Evolutionary conservation across 2,329 filamentous ascomycete genomes (phyloP).

Genomic region (Sarocladiaceae sp.): DNA sequence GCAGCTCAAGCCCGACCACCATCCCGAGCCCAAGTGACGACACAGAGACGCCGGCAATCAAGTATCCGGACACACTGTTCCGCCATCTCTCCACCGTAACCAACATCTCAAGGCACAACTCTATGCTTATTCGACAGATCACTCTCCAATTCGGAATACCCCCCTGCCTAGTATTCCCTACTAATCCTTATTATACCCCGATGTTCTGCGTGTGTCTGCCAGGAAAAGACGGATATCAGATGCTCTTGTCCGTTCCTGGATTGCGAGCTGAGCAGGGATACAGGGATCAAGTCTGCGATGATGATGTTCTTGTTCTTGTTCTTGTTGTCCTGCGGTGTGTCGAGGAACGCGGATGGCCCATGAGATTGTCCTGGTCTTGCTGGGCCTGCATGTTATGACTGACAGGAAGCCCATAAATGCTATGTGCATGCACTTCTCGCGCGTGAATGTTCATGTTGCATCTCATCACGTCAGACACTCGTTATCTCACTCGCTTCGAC

Average conservation of each 20-base stretch:
- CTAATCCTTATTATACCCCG: neutral
- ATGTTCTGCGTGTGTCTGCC: neutral
- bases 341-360: too few relatives aligned
- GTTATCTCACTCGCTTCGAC: too few relatives aligned
- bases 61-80: neutral
- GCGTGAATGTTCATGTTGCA: too few relatives aligned
- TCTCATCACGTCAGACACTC: too few relatives aligned
- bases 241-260: constrained; percentile 2
- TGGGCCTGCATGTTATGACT: too few relatives aligned
- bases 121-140: neutral
- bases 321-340: neutral
- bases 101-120: neutral
- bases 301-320: neutral
- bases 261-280: neutral
- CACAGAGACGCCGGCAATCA: neutral
- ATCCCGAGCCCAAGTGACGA: neutral
- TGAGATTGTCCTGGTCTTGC: too few relatives aligned
- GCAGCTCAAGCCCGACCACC: neutral
- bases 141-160: too few relatives aligned
- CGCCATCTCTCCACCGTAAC: constrained; percentile 3
- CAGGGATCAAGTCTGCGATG: too few relatives aligned
- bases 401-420: too few relatives aligned
- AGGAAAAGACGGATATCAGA: neutral
- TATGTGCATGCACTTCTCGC: too few relatives aligned
- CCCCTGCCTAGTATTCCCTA: neutral